phyloP scores from a whole-genome alignment of 1,284 basidiomycete species.

The Gymnopus androsaceus region DNA sequence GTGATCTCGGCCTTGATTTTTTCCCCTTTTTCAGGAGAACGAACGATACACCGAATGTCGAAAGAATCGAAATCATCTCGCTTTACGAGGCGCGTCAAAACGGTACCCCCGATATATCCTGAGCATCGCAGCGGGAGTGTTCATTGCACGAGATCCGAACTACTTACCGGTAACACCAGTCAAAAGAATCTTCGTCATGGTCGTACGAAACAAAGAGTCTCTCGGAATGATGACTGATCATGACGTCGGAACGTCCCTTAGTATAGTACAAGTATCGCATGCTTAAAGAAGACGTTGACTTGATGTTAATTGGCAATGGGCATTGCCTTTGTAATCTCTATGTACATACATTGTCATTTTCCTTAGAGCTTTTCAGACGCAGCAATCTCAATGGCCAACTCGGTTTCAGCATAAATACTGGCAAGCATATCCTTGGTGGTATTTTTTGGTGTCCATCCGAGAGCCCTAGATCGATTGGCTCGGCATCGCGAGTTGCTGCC shows the following conservation, averaged over 20 bases:
- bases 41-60: slow-evolving; percentile 42
- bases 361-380: neutral
- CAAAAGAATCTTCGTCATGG: slow-evolving; percentile 3
- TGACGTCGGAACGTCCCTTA: no score
- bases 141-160: no score
- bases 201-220: slow-evolving; percentile 8
- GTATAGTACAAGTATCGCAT: no score
- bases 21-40: slow-evolving; percentile 41
- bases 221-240: no score
- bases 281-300: no score
- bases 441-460: slow-evolving; percentile 41
- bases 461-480: slow-evolving; percentile 38
- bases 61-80: slow-evolving; percentile 37
- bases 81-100: slow-evolving; percentile 39
- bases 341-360: no score
- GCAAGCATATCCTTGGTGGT: slow-evolving; percentile 30
- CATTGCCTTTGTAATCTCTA: no score
- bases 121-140: no score
- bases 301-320: no score
- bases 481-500: slow-evolving; percentile 44
- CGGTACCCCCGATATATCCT: slow-evolving; percentile 46
- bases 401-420: slow-evolving; percentile 29
- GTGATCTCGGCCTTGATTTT: slow-evolving; percentile 35
- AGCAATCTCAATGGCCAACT: neutral
- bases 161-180: slow-evolving; percentile 13